phyloP scores from a whole-genome alignment of 129 eudicot species.

The Logfia minima region DNA sequence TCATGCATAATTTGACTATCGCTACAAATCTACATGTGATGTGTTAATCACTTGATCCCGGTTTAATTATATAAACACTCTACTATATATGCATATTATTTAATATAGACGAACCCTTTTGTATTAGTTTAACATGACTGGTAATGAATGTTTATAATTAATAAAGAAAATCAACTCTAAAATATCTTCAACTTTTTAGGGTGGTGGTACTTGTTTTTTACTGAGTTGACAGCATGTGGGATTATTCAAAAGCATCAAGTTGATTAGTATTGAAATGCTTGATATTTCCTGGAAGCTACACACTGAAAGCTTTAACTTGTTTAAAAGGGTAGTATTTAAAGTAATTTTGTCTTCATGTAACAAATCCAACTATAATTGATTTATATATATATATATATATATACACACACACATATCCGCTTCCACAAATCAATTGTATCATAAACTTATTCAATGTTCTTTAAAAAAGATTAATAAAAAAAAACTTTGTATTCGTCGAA shows the following conservation, averaged over 20 bases:
- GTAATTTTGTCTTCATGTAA: not conserved
- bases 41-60: too few species aligned
- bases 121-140: not conserved
- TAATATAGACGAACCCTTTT: too few species aligned
- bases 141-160: not conserved
- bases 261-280: not conserved
- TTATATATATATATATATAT: not conserved
- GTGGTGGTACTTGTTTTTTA: not conserved
- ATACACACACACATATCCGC: constrained; percentile 4
- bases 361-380: not conserved
- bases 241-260: constrained; percentile 5
- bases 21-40: too few species aligned
- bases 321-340: not conserved
- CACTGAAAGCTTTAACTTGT: not conserved
- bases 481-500: too few species aligned
- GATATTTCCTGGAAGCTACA: constrained; percentile 15
- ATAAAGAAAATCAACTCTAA: too few species aligned
- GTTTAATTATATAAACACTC: not conserved
- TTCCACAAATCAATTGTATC: not conserved
- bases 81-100: too few species aligned
- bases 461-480: too few species aligned
- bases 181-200: too few species aligned
- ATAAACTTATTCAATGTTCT: too few species aligned
- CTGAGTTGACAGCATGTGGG: constrained; percentile 6
- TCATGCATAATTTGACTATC: not conserved